Evolutionary conservation across 495 filamentous ascomycete species (phyloP).

Genomic region (Neurospora discreta): DNA sequence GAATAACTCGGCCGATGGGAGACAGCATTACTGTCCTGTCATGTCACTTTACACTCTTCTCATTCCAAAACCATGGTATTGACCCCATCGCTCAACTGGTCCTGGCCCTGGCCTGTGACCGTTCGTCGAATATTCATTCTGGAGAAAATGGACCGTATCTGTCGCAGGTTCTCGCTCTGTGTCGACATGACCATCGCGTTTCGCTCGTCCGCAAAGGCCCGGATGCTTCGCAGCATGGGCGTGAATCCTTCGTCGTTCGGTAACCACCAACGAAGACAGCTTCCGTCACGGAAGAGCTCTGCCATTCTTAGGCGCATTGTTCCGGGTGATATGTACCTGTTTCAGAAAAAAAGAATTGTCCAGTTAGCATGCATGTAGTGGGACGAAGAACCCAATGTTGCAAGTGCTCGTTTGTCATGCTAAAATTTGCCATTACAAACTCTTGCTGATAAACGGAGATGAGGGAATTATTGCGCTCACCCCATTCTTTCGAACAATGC

Average conservation of each 20-base stretch:
- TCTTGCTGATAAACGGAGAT: neutral
- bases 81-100: neutral
- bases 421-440: neutral
- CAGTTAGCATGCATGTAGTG: neutral
- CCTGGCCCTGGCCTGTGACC: neutral
- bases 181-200: constrained; percentile 49
- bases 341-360: neutral
- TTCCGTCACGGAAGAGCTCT: constrained; percentile 55
- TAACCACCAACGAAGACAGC: constrained; percentile 74
- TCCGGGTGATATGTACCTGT: constrained; percentile 70
- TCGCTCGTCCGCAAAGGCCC: constrained; percentile 66
- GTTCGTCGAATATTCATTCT: constrained; percentile 25
- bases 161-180: constrained; percentile 54
- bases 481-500: constrained; percentile 69
- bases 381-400: neutral
- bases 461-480: constrained; percentile 40
- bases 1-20: neutral
- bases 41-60: neutral
- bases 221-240: constrained; percentile 59
- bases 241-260: constrained; percentile 68
- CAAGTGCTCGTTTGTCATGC: neutral
- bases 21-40: neutral
- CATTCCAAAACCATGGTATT: neutral
- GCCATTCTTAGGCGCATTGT: constrained; percentile 65
- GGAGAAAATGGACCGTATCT: constrained; percentile 64